phyloP scores from a whole-genome alignment of 2,329 filamentous ascomycete genomes.

The Byssochlamys sp. region DNA sequence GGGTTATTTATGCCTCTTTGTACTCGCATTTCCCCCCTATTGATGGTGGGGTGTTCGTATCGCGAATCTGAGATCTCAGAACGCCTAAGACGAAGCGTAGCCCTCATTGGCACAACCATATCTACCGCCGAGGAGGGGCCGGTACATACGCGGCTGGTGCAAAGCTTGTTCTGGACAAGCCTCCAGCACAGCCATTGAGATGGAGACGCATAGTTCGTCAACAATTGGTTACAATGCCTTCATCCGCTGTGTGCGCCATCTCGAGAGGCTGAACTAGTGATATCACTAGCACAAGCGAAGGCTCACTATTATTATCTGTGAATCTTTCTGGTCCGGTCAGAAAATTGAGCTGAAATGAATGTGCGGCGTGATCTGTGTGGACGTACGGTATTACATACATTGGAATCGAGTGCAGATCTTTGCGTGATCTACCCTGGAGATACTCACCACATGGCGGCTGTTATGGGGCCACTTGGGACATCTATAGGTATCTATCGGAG shows the following conservation, averaged over 20 bases:
- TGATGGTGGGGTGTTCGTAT: background rate
- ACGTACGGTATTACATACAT: no score
- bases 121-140: background rate
- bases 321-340: background rate
- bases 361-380: background rate
- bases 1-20: background rate
- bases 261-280: background rate
- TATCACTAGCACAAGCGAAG: background rate
- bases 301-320: background rate
- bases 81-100: background rate
- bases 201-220: background rate
- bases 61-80: background rate
- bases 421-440: background rate
- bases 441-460: background rate
- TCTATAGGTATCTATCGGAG: background rate
- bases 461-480: background rate
- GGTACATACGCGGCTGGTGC: background rate
- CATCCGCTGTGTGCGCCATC: background rate
- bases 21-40: background rate
- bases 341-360: background rate
- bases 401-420: background rate
- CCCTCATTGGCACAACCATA: background rate
- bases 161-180: background rate
- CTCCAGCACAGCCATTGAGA: background rate
- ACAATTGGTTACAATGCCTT: background rate